phyloP scores from a whole-genome alignment of 1,139 yeast species.

The Hemisphaericaspora subhashii region DNA sequence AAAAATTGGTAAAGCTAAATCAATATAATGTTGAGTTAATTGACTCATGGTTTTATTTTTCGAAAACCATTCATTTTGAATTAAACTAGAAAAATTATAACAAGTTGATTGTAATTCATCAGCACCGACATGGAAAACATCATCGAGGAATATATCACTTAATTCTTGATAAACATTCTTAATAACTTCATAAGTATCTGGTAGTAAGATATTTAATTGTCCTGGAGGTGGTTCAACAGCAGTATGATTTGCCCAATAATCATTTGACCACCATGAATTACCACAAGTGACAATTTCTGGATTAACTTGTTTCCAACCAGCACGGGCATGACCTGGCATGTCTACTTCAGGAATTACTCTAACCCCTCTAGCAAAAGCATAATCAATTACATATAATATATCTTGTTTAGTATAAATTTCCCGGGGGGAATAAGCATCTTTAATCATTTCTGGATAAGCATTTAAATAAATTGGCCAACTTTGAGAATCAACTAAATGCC shows the following conservation, averaged over 20 bases:
- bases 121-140: slow-evolving; percentile 46
- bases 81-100: slow-evolving; percentile 31
- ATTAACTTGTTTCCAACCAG: slow-evolving; percentile 44
- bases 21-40: slow-evolving; percentile 41
- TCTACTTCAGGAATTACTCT: slow-evolving; percentile 50
- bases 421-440: slow-evolving; percentile 42
- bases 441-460: slow-evolving; percentile 39
- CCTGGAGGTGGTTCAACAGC: slow-evolving; percentile 52
- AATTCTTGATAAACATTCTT: slow-evolving; percentile 39
- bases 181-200: slow-evolving; percentile 37
- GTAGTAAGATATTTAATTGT: slow-evolving; percentile 40
- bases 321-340: slow-evolving; percentile 49
- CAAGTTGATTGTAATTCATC: slow-evolving; percentile 44
- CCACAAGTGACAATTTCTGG: slow-evolving; percentile 37
- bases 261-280: slow-evolving; percentile 31
- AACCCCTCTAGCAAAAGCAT: slow-evolving; percentile 42
- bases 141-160: slow-evolving; percentile 33
- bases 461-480: slow-evolving; percentile 46
- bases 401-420: slow-evolving; percentile 37
- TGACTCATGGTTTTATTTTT: slow-evolving; percentile 30
- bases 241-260: slow-evolving; percentile 23
- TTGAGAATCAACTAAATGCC: slow-evolving; percentile 48
- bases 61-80: slow-evolving; percentile 32
- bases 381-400: slow-evolving; percentile 30
- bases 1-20: slow-evolving; percentile 38